Conservation (phyloP, 805 yeast genomes). For the Yarrowia hollandica region DNA sequence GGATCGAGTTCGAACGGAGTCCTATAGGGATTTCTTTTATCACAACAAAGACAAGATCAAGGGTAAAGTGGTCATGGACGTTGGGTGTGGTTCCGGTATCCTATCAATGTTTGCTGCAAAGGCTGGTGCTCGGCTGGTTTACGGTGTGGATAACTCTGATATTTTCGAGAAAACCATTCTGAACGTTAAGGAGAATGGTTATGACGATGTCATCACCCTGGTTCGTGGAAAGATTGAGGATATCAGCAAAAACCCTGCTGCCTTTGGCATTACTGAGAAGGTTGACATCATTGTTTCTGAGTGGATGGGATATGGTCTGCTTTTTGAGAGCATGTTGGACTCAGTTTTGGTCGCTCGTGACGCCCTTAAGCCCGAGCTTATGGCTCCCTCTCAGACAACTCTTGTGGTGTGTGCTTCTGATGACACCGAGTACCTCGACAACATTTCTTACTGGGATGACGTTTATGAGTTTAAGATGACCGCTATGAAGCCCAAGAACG, state of each 20-base stretch:
- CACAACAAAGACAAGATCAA: slow-evolving; percentile 86
- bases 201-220: slow-evolving; percentile 79
- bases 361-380: slow-evolving; percentile 81
- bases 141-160: slow-evolving; percentile 95
- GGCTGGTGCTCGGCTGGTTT: slow-evolving; percentile 97
- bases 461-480: slow-evolving; percentile 95
- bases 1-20: slow-evolving; percentile 86
- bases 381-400: slow-evolving; percentile 90
- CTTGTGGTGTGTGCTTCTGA: slow-evolving; percentile 89
- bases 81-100: slow-evolving; percentile 99
- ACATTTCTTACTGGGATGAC: slow-evolving; percentile 90
- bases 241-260: slow-evolving; percentile 63
- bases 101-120: slow-evolving; percentile 96
- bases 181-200: slow-evolving; percentile 80
- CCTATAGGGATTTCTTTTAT: slow-evolving; percentile 88
- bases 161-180: slow-evolving; percentile 95
- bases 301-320: slow-evolving; percentile 98
- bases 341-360: slow-evolving; percentile 95
- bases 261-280: slow-evolving; percentile 51
- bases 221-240: slow-evolving; percentile 94
- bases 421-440: slow-evolving; percentile 87
- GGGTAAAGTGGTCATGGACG: slow-evolving; percentile 92
- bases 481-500: slow-evolving; percentile 85
- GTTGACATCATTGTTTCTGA: slow-evolving; percentile 95
- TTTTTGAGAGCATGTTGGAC: slow-evolving; percentile 97